These are phyloP conservation scores for Bruguiera gymnorhiza DNA, from an alignment of 345 rosid species.

Conservation along the genomic window DNA sequence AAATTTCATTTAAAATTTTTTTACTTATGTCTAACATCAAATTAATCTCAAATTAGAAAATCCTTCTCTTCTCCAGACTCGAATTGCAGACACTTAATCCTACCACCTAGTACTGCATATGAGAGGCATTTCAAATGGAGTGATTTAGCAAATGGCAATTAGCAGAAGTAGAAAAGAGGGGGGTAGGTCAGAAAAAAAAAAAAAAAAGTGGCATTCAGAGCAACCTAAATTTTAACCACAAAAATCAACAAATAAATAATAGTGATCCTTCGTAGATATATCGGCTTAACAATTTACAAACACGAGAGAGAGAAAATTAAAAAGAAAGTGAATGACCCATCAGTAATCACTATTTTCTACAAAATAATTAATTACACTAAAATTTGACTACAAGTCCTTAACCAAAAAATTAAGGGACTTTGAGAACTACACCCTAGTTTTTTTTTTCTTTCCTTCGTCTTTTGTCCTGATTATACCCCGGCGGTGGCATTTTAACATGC, in stretches of 20 bases:
- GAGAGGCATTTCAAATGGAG: no score
- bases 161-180: no score
- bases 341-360: constrained; percentile 42
- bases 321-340: constrained; percentile 19
- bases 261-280: constrained; percentile 29
- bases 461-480: background rate
- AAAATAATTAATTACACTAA: constrained; percentile 50
- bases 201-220: background rate
- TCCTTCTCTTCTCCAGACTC: no score
- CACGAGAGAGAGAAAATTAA: constrained; percentile 14
- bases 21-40: no score
- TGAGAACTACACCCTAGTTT: constrained; percentile 17
- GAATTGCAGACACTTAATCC: no score
- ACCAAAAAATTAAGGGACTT: constrained; percentile 65
- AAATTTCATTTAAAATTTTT: no score
- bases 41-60: no score
- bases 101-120: no score
- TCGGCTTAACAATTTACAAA: constrained; percentile 36
- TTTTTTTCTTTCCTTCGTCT: constrained; percentile 7
- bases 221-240: background rate
- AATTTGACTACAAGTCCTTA: constrained; percentile 51
- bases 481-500: constrained; percentile 45
- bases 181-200: background rate
- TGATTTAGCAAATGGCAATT: no score
- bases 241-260: constrained; percentile 28